Base-by-base conservation (phyloP, 2,329 filamentous ascomycete species). In the Trichoderma simmonsii region DNA sequence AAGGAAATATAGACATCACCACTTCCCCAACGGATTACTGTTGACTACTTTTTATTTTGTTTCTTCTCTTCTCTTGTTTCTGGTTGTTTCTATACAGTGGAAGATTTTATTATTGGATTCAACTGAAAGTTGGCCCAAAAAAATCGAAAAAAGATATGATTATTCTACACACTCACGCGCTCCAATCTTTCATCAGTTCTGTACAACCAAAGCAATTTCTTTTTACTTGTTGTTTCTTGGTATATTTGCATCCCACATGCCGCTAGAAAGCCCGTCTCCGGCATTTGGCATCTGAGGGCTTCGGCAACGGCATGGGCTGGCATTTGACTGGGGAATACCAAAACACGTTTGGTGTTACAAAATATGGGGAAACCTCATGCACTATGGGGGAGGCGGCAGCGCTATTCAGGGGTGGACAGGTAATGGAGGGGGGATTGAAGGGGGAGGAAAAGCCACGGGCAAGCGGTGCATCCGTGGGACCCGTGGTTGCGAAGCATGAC, bases 71-170 rank as follows among this genome's bases (percentile, higher is more conserved):
- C 21, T 18, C 18, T 32, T 59, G 24, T 51, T 56, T 24, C 4
- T 3, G n/a, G 9, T 32, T 34, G 51, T 15, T 60, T 48, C 34
- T 30, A 21, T 68, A 60, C 28, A 61, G 30, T 51, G 51, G 48
- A 39, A 51, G 65, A 71, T 18, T 15, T 72, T 72, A 71, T 71
- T 71, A 71, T 79, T 78, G 76, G 77, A 78, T 77, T 78, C 28
- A 36, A 61, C 51, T 36, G 24, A 34, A 9, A 11, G 36, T 32
- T 32, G 56, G n/a, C 36, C 36, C 14, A 30, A 48, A 39, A 67
- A 43, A 39, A 21, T 14, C 3, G 51, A 7, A 57, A 57, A 67
- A 43, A 59, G 12, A 28, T 18, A n/a, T 36, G 18, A 39, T n/a
- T 28, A 21, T n/a, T 24, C 26, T 24, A 54, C 48, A 21, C 39